Evolutionary conservation across 129 eudicot genomes (phyloP), one percentile per base, ranked within the genome.

Genomic region (Smallanthus sonchifolius): DNA sequence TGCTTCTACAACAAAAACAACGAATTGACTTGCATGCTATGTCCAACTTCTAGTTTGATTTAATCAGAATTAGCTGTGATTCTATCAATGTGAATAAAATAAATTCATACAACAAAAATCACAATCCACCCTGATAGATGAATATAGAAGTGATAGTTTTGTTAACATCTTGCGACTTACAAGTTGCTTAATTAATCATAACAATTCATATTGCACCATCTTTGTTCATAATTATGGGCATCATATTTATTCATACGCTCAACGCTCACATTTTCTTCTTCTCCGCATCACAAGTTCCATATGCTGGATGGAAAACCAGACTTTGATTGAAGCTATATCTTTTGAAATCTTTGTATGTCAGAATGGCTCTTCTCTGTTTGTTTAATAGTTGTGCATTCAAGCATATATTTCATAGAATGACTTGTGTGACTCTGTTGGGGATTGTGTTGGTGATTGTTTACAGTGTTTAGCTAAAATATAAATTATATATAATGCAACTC

Each of bases 1-100:
- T 20, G 63, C 63, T 20, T 56, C 20, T 56, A 56, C 36, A 24
- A 14, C 63, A 19, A 56, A 56, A 56, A 9, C 34, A 0, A 48
- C 62, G 32, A 67, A 44, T 15, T 44, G 61, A 36, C 75, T 51
- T 70, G 73, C 45, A 35, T 51, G 49, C 48, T 70, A 70, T 70
- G 43, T 4, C 15, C 10, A 35, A 16, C 36, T 34, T 70, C 47
- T 51, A 48, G 44, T 10, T 8, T 70, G 47, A 5, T 51, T 5
- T 13, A 35, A 70, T 6, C 36, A 51, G 48, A 17, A 35, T 51
- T 2, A 51, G 48, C 38, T 60, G 4, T 49, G 48, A 51, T 49
- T 69, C 9, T 37, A 49, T 49, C 35, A 35, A 35, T 36, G 11
- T 36, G 75, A 49, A 51, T n/a, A 70, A 70, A 34, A 35, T 32